Evolutionary conservation across 148 eudicot species (phyloP).

Genomic region (Arbutus unedo): DNA sequence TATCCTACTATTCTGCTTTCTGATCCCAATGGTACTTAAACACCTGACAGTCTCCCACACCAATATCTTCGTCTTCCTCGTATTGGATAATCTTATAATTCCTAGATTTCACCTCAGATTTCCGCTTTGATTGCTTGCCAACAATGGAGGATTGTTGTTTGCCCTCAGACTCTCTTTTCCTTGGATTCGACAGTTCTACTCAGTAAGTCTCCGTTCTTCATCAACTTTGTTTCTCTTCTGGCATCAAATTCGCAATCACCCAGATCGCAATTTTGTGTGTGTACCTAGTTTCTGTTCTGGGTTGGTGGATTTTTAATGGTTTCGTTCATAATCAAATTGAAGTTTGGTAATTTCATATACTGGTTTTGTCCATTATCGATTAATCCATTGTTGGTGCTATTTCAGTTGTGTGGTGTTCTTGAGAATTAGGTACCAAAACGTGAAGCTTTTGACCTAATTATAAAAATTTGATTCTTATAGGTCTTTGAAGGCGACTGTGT

Average conservation of each 20-base stretch:
- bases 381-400: neutral
- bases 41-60: no score
- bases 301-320: neutral
- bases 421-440: neutral
- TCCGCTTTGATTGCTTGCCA: constrained; percentile 13
- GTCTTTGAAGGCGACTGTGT: constrained; percentile 83
- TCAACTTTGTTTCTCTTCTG: neutral
- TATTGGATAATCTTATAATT: neutral
- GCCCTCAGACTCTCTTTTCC: constrained; percentile 55
- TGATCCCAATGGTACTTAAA: no score
- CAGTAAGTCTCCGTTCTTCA: constrained; percentile 40
- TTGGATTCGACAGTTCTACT: constrained; percentile 76
- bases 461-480: constrained; percentile 28
- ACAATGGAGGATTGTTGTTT: constrained; percentile 53
- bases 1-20: no score
- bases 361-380: neutral
- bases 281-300: neutral
- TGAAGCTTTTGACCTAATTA: neutral
- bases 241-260: neutral
- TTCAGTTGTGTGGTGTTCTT: neutral
- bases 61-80: neutral
- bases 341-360: neutral
- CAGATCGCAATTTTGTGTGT: neutral
- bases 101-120: neutral
- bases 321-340: neutral